Evolutionary conservation across 2,329 filamentous ascomycete species (phyloP).

Genomic region (Alternaria triticimaculans): DNA sequence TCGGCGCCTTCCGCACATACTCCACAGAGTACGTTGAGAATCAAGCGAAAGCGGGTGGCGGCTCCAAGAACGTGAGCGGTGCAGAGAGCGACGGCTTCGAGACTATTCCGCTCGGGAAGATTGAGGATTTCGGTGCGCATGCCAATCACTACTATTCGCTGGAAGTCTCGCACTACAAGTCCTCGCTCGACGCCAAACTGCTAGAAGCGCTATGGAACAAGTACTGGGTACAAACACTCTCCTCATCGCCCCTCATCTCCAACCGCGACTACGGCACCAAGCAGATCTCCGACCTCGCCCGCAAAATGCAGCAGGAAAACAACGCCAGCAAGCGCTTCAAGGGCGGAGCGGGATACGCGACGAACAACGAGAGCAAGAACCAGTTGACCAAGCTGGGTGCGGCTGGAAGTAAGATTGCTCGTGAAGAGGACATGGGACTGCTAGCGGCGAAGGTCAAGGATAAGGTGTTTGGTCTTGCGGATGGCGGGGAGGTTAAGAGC

Average conservation of each 20-base stretch:
- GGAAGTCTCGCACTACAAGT: constrained; percentile 94
- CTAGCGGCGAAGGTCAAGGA: constrained; percentile 69
- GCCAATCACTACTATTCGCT: constrained; percentile 88
- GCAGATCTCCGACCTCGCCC: constrained; percentile 86
- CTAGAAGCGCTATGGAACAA: constrained; percentile 96
- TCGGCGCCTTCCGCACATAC: constrained; percentile 94
- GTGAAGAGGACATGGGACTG: constrained; percentile 68
- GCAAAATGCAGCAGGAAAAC: constrained; percentile 76
- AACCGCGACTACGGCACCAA: constrained; percentile 93
- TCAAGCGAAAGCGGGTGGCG: constrained; percentile 50
- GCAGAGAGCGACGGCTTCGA: constrained; percentile 68
- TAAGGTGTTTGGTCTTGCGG: constrained; percentile 59
- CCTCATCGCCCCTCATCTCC: constrained; percentile 85
- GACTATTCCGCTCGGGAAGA: constrained; percentile 88
- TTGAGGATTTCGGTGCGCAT: constrained; percentile 94
- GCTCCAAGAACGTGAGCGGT: constrained; percentile 36
- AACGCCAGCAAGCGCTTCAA: constrained; percentile 47
- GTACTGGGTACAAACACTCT: constrained; percentile 97
- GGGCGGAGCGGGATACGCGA: constrained; percentile 14
- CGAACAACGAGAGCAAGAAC: constrained; percentile 22
- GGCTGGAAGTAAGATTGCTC: constrained; percentile 67
- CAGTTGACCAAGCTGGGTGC: constrained; percentile 66
- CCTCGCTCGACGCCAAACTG: constrained; percentile 83
- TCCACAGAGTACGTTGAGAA: constrained; percentile 68
- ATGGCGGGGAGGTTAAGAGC: constrained; percentile 12